phyloP scores from a whole-genome alignment of 2,329 filamentous ascomycete species.

The Alternaria atra region DNA sequence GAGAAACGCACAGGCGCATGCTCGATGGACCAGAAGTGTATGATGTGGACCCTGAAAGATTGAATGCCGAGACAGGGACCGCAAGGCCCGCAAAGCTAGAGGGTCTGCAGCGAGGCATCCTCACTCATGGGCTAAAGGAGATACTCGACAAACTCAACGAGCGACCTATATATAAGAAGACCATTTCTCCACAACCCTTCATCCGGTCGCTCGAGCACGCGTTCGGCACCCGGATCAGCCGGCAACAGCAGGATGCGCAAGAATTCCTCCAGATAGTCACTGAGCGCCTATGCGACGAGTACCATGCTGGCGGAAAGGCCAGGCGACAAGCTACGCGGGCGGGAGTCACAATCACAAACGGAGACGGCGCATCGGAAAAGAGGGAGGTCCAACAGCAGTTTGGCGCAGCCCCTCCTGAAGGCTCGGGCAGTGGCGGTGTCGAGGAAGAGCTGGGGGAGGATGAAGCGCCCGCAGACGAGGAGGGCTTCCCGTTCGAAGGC shows the following conservation, averaged over 20 bases:
- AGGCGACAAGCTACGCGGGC: constrained; percentile 63
- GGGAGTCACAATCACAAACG: constrained; percentile 29
- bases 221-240: constrained; percentile 88
- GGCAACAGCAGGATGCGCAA: constrained; percentile 96
- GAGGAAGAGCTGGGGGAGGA: constrained; percentile 41
- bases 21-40: constrained; percentile 84
- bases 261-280: constrained; percentile 95
- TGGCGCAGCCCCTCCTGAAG: constrained; percentile 26
- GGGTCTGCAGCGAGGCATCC: constrained; percentile 78
- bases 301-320: constrained; percentile 82
- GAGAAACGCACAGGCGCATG: constrained; percentile 84
- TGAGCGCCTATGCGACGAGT: constrained; percentile 92
- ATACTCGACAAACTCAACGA: constrained; percentile 94
- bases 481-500: constrained; percentile 91
- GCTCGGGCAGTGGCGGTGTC: constrained; percentile 40
- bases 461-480: constrained; percentile 56
- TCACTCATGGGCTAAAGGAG: constrained; percentile 88
- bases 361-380: constrained; percentile 28
- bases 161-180: constrained; percentile 91
- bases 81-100: constrained; percentile 60
- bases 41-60: constrained; percentile 63
- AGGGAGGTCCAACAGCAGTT: constrained; percentile 39
- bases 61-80: constrained; percentile 52
- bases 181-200: constrained; percentile 86
- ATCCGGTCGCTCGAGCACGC: constrained; percentile 83